Base-by-base conservation (phyloP, 1,139 yeast genomes). In the Saccharomyces hybrid region DNA sequence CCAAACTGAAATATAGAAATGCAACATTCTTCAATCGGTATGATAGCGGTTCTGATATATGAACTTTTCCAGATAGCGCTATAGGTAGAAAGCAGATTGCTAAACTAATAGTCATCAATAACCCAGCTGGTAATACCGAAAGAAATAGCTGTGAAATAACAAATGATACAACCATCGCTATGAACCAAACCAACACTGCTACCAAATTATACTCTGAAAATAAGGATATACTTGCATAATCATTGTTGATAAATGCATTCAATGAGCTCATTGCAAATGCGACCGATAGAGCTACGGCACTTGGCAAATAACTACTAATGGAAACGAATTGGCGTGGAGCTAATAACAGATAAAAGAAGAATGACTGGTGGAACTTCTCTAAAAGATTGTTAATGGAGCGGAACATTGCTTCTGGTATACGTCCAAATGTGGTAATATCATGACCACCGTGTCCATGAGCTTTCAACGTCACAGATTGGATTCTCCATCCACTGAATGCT, bases 331-430 rank as follows among this genome's bases (percentile, higher is more conserved):
- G 72, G 56, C 78, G 75, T 11, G 98, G 95, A 0, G 91, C 81
- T 55, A 95, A 72, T 72, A 95, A 71, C 63, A 93, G 77, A 72
- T 91, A 95, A 67, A 91, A 93, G 76, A 95, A 95, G 68, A 90
- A 95, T 1, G 97, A 89, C 69, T 95, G 99, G 69, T 95, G 99
- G 70, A 93, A 93, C 68, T 91, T 95, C 69, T 95, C 99, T 55
- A 93, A 75, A 62, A 95, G 76, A 69, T 95, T 95, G 72, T 95
- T 95, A 47, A 95, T 88, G 0, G 96, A 85, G 59, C 99, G 79
- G 66, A 91, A 83, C 14, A 88, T 76, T 1, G 95, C 88, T 69
- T 95, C 99, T 16, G 90, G 81, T 4, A 91, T 78, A 67, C 99
- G 79, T 4, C 99, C 99, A 68, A 88, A 85, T 32, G 95, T 90